Conservation (phyloP, 129 eudicot species). For the Artemisia annua region DNA sequence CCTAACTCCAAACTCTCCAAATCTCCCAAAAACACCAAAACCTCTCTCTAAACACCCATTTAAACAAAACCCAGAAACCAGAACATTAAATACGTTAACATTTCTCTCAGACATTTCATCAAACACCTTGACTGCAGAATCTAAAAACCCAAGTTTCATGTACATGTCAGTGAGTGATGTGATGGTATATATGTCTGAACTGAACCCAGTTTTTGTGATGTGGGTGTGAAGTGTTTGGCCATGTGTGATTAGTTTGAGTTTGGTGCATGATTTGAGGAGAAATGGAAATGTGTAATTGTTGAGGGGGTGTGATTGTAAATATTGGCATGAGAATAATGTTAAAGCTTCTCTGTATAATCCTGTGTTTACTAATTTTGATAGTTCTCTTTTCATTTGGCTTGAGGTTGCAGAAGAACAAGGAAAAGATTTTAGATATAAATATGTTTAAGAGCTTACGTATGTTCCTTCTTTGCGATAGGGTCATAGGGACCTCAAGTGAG, state of each 20-base stretch:
- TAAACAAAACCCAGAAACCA: constrained; percentile 52
- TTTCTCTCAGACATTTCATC: constrained; percentile 68
- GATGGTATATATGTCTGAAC: constrained; percentile 42
- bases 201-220: constrained; percentile 60
- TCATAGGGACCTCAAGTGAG: too few species aligned
- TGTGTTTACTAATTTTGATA: constrained; percentile 44
- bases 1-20: constrained; percentile 32
- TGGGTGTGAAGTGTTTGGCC: constrained; percentile 74
- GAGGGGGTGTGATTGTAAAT: constrained; percentile 41
- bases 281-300: constrained; percentile 62
- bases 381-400: constrained; percentile 45
- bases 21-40: constrained; percentile 42
- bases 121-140: constrained; percentile 63
- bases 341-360: constrained; percentile 71
- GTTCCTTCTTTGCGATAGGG: too few species aligned
- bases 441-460: too few species aligned
- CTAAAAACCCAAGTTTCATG: constrained; percentile 31
- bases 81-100: constrained; percentile 35
- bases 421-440: too few species aligned
- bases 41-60: constrained; percentile 44
- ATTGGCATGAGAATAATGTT: constrained; percentile 40
- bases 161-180: constrained; percentile 57
- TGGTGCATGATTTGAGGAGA: constrained; percentile 72
- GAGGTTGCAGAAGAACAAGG: neutral
- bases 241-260: constrained; percentile 38